Conservation (phyloP, 768 basidiomycete genomes). For the Russula compacta region DNA sequence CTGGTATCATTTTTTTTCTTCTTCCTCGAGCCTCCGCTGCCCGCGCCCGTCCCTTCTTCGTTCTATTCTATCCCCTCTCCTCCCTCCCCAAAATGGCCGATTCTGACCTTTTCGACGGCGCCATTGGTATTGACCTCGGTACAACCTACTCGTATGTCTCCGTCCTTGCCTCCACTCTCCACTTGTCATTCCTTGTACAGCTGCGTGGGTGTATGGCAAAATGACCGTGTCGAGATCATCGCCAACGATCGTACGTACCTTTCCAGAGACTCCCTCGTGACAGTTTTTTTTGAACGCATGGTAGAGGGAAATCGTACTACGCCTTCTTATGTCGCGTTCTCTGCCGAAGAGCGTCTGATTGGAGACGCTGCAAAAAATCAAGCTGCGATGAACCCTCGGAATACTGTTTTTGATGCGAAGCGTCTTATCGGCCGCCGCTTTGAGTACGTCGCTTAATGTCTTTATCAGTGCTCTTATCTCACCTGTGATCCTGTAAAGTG, state of each 20-base stretch:
- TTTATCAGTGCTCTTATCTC: conserved; percentile 5
- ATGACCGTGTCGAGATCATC: conserved; percentile 99
- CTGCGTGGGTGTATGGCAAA: conserved; percentile 99
- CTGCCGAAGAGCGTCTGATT: conserved; percentile 90
- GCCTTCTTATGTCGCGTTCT: conserved; percentile 99
- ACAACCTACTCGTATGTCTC: conserved; percentile 87
- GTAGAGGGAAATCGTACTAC: conserved; percentile 97
- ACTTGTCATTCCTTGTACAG: conserved; percentile 35
- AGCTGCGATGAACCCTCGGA: conserved; percentile 98
- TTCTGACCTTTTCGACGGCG: conserved; percentile 87
- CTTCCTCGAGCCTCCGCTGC: conserved; percentile 16
- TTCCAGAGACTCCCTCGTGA: background rate
- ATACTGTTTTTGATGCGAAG: conserved; percentile 99
- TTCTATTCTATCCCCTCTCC: conserved; percentile 25
- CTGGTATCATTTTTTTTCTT: background rate
- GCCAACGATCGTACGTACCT: conserved; percentile 79
- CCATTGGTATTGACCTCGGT: conserved; percentile 94
- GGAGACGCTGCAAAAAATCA: conserved; percentile 99
- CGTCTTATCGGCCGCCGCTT: conserved; percentile 96
- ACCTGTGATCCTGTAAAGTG: conserved; percentile 36
- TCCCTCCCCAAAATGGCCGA: conserved; percentile 35
- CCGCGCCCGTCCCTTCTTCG: conserved; percentile 24
- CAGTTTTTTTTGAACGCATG: conserved; percentile 3
- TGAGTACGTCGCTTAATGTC: conserved; percentile 48
- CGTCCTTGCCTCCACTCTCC: background rate